phyloP scores from a whole-genome alignment of 1,284 basidiomycete species.

The Crepidotus sp. region DNA sequence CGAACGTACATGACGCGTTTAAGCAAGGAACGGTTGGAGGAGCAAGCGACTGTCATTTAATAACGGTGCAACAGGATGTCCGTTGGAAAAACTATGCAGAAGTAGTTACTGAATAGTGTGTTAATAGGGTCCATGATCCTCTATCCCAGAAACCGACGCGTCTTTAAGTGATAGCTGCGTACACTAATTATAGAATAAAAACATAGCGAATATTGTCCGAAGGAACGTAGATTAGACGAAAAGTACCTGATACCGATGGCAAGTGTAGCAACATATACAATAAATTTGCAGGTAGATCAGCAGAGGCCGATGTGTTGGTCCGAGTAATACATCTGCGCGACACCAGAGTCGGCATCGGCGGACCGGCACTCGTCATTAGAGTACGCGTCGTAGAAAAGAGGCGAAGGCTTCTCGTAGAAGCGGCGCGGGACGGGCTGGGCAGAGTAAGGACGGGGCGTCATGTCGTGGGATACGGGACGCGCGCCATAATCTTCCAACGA shows the following conservation, averaged over 20 bases:
- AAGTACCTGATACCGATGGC: constrained; percentile 1
- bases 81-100: too few species aligned
- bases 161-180: not conserved
- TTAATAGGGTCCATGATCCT: constrained; percentile 12
- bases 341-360: constrained; percentile 2
- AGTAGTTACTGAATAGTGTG: constrained; percentile 13
- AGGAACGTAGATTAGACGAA: constrained; percentile 7
- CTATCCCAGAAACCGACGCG: not conserved
- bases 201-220: constrained; percentile 1
- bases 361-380: constrained; percentile 8
- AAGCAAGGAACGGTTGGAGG: constrained; percentile 39
- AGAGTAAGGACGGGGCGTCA: constrained; percentile 21
- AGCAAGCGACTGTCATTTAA: constrained; percentile 16
- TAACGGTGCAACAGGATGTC: too few species aligned
- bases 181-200: constrained; percentile 9
- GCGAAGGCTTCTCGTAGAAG: constrained; percentile 21
- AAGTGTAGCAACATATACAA: constrained; percentile 3
- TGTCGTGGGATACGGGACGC: constrained; percentile 19
- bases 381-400: constrained; percentile 11
- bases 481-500: constrained; percentile 19
- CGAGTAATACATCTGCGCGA: constrained; percentile 12
- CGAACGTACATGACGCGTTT: constrained; percentile 55
- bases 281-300: not conserved
- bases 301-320: constrained; percentile 13
- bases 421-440: constrained; percentile 22